Conservation (phyloP, 805 yeast species). For the Metschnikowia koreensis region DNA sequence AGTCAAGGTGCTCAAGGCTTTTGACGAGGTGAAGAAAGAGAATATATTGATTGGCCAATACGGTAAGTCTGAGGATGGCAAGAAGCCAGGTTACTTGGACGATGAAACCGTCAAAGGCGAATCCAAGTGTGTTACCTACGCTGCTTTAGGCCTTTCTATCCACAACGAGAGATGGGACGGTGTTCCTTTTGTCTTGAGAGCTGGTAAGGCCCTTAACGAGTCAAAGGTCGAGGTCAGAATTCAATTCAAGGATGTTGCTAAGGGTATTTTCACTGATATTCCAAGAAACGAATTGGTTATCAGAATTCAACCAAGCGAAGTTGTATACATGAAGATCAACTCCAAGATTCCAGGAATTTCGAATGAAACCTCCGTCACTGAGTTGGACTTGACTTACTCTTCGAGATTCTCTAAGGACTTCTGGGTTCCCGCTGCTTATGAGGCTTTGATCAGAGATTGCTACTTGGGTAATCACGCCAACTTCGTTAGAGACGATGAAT, state of each 20-base stretch:
- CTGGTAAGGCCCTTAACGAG: slow-evolving; percentile 95
- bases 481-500: slow-evolving; percentile 96
- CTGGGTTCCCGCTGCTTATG: slow-evolving; percentile 98
- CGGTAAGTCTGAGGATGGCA: slow-evolving; percentile 76
- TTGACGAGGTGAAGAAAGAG: slow-evolving; percentile 60
- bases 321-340: slow-evolving; percentile 89
- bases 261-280: slow-evolving; percentile 76
- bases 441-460: slow-evolving; percentile 89
- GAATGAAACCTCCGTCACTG: slow-evolving; percentile 78
- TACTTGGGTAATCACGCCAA: slow-evolving; percentile 91
- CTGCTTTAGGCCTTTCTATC: slow-evolving; percentile 77
- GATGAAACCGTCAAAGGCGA: slow-evolving; percentile 82
- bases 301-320: slow-evolving; percentile 92
- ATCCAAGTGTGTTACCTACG: slow-evolving; percentile 89
- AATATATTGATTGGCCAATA: slow-evolving; percentile 88
- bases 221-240: slow-evolving; percentile 93
- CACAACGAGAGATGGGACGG: slow-evolving; percentile 98
- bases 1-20: slow-evolving; percentile 84
- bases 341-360: slow-evolving; percentile 91
- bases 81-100: slow-evolving; percentile 87
- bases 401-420: slow-evolving; percentile 74
- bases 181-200: slow-evolving; percentile 92
- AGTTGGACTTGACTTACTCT: slow-evolving; percentile 83
- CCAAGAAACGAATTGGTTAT: slow-evolving; percentile 92
- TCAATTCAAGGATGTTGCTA: slow-evolving; percentile 84